These are phyloP conservation scores for Ascochyta viciae-villosae DNA, from an alignment of 2,329 filamentous ascomycete species.

Conservation along the genomic window DNA sequence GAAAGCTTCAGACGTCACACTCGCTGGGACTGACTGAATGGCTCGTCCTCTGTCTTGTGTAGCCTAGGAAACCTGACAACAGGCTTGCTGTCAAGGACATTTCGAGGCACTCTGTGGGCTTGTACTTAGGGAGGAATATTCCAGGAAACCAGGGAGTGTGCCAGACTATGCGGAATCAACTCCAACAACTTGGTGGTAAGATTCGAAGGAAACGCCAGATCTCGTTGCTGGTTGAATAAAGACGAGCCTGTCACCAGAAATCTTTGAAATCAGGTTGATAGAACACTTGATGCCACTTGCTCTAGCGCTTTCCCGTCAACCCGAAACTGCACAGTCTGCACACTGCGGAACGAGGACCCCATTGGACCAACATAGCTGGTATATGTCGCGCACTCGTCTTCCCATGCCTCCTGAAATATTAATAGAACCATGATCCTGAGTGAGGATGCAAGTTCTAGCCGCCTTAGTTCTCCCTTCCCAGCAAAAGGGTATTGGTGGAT, in stretches of 20 bases:
- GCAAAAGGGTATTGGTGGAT: conserved; percentile 9
- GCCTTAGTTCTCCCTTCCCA: background rate
- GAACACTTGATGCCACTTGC: conserved; percentile 1
- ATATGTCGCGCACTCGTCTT: conserved; percentile 10
- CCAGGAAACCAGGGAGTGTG: too few species aligned
- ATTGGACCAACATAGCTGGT: conserved; percentile 7
- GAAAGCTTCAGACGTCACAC: too few species aligned
- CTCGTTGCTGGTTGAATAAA: too few species aligned
- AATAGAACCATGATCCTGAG: conserved; percentile 14
- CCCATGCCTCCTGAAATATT: conserved; percentile 13
- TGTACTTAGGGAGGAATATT: background rate
- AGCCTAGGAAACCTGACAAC: too few species aligned
- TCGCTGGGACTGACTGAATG: too few species aligned
- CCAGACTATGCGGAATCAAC: too few species aligned
- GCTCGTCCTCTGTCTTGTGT: too few species aligned
- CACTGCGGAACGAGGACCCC: conserved; percentile 7
- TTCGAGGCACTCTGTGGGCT: background rate
- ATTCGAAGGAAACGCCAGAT: too few species aligned
- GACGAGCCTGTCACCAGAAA: too few species aligned
- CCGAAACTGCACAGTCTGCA: conserved; percentile 1
- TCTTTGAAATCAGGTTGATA: background rate
- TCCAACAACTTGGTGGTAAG: too few species aligned
- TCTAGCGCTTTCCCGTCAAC: conserved; percentile 7
- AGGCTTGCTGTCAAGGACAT: too few species aligned
- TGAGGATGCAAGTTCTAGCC: background rate